Evolutionary conservation across 1,139 yeast genomes (phyloP).

Genomic region (Debaryomyces nepalensis): DNA sequence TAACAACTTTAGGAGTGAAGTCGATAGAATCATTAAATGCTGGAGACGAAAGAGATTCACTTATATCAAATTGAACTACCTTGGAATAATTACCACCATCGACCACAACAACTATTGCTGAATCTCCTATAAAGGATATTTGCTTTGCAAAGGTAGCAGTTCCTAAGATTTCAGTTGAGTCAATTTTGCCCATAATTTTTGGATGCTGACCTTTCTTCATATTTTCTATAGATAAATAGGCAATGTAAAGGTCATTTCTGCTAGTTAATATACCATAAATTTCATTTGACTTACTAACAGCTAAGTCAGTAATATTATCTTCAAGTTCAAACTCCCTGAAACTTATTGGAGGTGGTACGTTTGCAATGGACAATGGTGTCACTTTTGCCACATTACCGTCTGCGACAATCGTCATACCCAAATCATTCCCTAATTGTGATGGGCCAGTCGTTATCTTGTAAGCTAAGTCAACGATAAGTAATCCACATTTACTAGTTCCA

Average conservation of each 20-base stretch:
- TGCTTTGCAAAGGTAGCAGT: conserved; percentile 61
- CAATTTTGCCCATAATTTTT: conserved; percentile 23
- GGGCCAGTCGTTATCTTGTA: conserved; percentile 72
- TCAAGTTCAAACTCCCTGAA: conserved; percentile 63
- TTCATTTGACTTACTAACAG: conserved; percentile 66
- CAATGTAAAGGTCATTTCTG: conserved; percentile 29
- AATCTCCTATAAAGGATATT: conserved; percentile 58
- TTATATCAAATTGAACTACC: conserved; percentile 52
- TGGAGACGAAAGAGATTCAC: conserved; percentile 43
- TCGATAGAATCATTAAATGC: conserved; percentile 45
- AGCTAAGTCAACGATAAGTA: conserved; percentile 74
- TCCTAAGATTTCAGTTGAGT: conserved; percentile 28
- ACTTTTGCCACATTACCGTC: conserved; percentile 77
- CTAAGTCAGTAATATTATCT: conserved; percentile 62
- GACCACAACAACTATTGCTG: conserved; percentile 57
- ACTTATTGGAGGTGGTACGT: conserved; percentile 94
- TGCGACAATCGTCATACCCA: conserved; percentile 78
- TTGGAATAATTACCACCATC: conserved; percentile 56
- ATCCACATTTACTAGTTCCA: conserved; percentile 49
- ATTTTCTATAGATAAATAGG: conserved; percentile 29
- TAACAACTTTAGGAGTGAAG: conserved; percentile 53
- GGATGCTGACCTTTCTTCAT: conserved; percentile 54
- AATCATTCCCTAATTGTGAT: conserved; percentile 64
- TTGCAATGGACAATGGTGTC: conserved; percentile 84
- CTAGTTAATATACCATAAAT: conserved; percentile 61